Percentiles rank a stretch among this genome's conserved stretches.
Evolutionary conservation across 1,284 basidiomycete species (phyloP).

Genomic region (Ustilago cynodontis): DNA sequence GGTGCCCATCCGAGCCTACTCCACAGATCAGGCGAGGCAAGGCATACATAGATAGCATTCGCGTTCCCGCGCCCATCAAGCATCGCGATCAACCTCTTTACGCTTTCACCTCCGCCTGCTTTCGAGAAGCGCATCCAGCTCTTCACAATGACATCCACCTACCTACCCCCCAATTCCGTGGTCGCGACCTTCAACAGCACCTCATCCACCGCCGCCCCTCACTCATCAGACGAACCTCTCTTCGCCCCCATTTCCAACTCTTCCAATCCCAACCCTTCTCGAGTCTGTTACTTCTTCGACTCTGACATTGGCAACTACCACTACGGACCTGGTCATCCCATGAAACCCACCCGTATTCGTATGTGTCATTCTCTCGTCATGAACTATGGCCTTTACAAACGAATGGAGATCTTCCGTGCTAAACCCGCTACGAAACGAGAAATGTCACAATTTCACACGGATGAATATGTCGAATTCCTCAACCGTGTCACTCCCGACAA

Average conservation of each 20-base stretch:
- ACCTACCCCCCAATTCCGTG: slow-evolving; percentile 43
- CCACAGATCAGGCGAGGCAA: too few species aligned
- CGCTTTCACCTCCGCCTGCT: too few species aligned
- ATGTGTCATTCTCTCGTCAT: slow-evolving; percentile 99
- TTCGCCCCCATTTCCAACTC: slow-evolving; percentile 54
- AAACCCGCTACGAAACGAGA: slow-evolving; percentile 99
- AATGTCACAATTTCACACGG: slow-evolving; percentile 94
- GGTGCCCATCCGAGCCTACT: too few species aligned
- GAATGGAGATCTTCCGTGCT: slow-evolving; percentile 77
- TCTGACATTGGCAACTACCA: slow-evolving; percentile 98
- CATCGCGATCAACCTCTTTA: too few species aligned
- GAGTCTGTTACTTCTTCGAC: slow-evolving; percentile 75
- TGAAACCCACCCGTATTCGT: slow-evolving; percentile 78
- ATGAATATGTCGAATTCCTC: slow-evolving; percentile 92
- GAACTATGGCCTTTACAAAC: slow-evolving; percentile 86
- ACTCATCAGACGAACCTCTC: slow-evolving; percentile 38
- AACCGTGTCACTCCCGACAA: slow-evolving; percentile 85
- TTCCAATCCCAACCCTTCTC: slow-evolving; percentile 50
- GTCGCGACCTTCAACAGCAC: slow-evolving; percentile 38
- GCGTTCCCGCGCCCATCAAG: too few species aligned
- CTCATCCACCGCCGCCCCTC: slow-evolving; percentile 16
- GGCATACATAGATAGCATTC: too few species aligned
- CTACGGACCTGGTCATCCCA: slow-evolving; percentile 89
- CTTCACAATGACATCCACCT: slow-evolving; percentile 54
- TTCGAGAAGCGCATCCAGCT: too few species aligned